These are phyloP conservation scores for Marchantia polymorpha DNA, from an alignment of 225 moss, liverwort and hornwort genomes.

Conservation along the genomic window DNA sequence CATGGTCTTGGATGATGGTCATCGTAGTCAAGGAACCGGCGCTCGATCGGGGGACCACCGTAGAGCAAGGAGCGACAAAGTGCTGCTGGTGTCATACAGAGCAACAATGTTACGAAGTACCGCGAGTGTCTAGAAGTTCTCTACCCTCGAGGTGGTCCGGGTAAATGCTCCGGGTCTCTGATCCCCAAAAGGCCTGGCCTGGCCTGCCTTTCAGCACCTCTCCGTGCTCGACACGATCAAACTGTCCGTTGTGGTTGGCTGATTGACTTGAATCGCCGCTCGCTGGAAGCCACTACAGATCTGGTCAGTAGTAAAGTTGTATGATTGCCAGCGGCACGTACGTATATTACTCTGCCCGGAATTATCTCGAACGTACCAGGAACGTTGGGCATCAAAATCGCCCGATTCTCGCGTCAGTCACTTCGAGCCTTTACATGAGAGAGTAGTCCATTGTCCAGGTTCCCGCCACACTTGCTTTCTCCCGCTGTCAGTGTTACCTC, in stretches of 20 bases:
- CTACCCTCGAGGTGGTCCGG: not conserved
- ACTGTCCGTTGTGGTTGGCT: not conserved
- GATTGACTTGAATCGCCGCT: not conserved
- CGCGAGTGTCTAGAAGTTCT: not conserved
- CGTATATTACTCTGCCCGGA: not conserved
- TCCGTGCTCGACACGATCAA: not conserved
- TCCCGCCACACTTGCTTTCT: not conserved
- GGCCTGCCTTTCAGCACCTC: not conserved
- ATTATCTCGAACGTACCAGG: not conserved
- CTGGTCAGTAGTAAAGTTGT: not conserved
- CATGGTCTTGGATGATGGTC: too few relatives aligned
- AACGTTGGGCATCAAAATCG: not conserved
- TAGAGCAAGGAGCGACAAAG: not conserved
- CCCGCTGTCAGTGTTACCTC: not conserved
- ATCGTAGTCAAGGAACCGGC: not conserved
- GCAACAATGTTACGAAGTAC: not conserved
- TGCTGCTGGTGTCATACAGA: too few relatives aligned
- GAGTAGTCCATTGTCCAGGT: not conserved
- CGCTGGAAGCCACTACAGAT: not conserved
- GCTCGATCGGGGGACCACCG: not conserved
- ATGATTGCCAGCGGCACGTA: not conserved
- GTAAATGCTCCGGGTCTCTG: not conserved
- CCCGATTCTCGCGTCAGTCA: not conserved
- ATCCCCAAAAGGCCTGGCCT: not conserved
- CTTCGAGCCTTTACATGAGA: not conserved